A percentile compares a stretch with the other conserved stretches of the same genome.
phyloP scores from a whole-genome alignment of 306 rosid genomes.

The Cicer pinnatifidum region DNA sequence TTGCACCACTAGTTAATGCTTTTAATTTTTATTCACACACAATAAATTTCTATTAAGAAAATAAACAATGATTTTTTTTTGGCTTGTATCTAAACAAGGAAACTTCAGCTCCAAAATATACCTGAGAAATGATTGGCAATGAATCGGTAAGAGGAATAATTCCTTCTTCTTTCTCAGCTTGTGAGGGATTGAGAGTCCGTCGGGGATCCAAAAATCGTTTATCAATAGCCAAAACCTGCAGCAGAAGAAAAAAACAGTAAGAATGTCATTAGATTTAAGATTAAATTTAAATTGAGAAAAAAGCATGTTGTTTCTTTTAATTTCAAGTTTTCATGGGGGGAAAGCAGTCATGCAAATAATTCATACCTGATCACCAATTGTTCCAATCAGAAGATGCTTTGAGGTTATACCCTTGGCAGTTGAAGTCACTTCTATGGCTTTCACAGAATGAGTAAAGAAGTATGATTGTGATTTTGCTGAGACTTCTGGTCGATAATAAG shows the following conservation, averaged over 20 bases:
- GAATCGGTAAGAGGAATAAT: constrained; percentile 94
- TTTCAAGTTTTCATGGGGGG: constrained; percentile 28
- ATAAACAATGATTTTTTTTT: not conserved
- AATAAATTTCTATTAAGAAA: constrained; percentile 24
- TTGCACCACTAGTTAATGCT: not conserved
- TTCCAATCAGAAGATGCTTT: constrained; percentile 94
- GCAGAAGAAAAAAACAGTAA: constrained; percentile 14
- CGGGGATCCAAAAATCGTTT: constrained; percentile 92
- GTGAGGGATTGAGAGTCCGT: constrained; percentile 80
- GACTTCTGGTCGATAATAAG: constrained; percentile 87
- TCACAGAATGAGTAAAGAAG: constrained; percentile 89
- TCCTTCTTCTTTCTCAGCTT: constrained; percentile 94
- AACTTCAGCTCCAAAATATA: constrained; percentile 34
- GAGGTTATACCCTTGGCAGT: constrained; percentile 97
- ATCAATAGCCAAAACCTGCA: constrained; percentile 93
- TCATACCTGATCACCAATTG: constrained; percentile 91
- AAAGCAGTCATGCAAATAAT: constrained; percentile 30
- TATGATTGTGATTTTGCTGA: constrained; percentile 81
- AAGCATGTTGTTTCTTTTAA: constrained; percentile 8
- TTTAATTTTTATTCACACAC: not conserved
- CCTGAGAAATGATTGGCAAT: constrained; percentile 92
- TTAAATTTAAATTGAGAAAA: constrained; percentile 19
- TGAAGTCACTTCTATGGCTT: constrained; percentile 82
- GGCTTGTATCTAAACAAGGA: not conserved
- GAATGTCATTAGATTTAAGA: constrained; percentile 35